Evolutionary conservation across 208 protist genomes (phyloP).

Genomic region (Acanthamoeba castellanii): DNA sequence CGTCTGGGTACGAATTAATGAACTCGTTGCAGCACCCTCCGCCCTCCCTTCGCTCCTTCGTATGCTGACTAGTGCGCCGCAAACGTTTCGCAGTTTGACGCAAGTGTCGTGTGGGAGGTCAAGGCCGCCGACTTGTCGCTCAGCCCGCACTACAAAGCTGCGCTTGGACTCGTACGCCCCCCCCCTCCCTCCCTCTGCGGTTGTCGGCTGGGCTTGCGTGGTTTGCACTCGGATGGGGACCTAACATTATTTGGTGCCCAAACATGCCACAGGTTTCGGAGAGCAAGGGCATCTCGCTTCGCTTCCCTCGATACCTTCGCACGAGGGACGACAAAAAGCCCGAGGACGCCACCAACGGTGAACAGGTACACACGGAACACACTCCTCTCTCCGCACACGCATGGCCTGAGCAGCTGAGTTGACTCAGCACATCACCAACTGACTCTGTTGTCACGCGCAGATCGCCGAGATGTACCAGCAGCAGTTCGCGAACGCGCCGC

Average conservation of each 20-base stretch:
- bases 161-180: constrained; percentile 80
- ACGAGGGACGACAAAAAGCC: constrained; percentile 98
- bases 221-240: too few species aligned
- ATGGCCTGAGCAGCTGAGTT: not conserved
- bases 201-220: too few species aligned
- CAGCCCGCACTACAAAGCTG: constrained; percentile 97
- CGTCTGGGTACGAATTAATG: constrained; percentile 11
- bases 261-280: constrained; percentile 80
- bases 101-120: constrained; percentile 98
- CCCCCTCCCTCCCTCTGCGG: too few species aligned
- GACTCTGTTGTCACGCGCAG: not conserved
- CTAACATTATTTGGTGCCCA: too few species aligned
- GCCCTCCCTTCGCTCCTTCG: not conserved
- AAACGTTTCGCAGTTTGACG: constrained; percentile 94
- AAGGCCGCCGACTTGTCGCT: constrained; percentile 98
- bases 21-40: too few species aligned
- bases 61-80: not conserved
- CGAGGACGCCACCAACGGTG: constrained; percentile 93
- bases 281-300: constrained; percentile 96
- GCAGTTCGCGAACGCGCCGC: not conserved
- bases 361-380: not conserved
- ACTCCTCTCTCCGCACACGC: not conserved
- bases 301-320: constrained; percentile 98
- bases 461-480: constrained; percentile 22
- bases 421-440: too few species aligned